Evolutionary conservation across 495 filamentous ascomycete genomes (phyloP), one percentile per base, ranked within the genome.

Genomic region (Penicillium crystallinum): DNA sequence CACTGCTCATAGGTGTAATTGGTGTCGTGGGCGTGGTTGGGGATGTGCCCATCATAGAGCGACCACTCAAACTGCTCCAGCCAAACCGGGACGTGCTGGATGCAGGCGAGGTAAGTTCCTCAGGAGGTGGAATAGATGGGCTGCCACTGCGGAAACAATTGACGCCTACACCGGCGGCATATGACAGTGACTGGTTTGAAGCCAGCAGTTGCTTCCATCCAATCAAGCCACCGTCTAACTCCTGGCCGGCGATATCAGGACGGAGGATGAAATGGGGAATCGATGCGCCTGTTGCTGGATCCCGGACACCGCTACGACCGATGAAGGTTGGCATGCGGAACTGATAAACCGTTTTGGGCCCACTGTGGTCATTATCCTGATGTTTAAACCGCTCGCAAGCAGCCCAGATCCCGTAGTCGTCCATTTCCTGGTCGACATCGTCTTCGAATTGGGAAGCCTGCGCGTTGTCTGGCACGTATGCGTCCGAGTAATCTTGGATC

Each of bases 251-350:
- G 33, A 76, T 66, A 59, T 77, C 74, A 7, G 74, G 73, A 22
- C 61, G 72, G 10, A 77, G 67, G n/a, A 72, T 54, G 52, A 77
- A 76, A 12, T 62, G 60, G 8, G 74, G 74, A 21, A 76, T 75
- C 0, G 65, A 65, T 10, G 67, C 59, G 14, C 68, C 66, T 6
- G 63, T 65, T 9, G 41, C 51, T 15, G 52, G 67, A 11, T 65
- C 67, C 22, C 42, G 55, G 25, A 57, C n/a, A 11, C 70, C 70
- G 10, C 67, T 62, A 12, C 72, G 58, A 7, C 74, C 74, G 70
- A 77, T 75, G 44, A 68, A 71, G 22, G 71, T 65, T 4, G 74
- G 73, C 70, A 77, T 73, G 9, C 63, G 61, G 48, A 73, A 77
- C 36, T 75, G 64, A 33, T 68, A 70, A 12, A 76, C 62, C 1